Base-by-base conservation (phyloP, 768 basidiomycete genomes). In the Rhodotorula paludigena region DNA sequence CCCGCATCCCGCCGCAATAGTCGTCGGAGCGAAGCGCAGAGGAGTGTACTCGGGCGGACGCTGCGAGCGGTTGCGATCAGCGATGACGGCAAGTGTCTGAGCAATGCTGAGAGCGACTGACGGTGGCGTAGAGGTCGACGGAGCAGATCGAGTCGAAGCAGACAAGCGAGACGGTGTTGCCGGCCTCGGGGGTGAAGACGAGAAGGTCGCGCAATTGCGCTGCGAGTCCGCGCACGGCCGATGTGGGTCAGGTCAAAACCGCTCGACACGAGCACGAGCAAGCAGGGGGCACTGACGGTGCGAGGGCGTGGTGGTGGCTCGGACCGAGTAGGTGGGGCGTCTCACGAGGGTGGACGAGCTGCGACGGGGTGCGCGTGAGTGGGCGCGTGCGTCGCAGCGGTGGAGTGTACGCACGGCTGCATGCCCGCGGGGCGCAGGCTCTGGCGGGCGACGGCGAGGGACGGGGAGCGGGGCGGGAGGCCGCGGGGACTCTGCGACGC, bases 201-300 rank as follows among this genome's bases (percentile, higher is more conserved):
- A 72, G 30, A 9, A 72, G 66, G 53, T 72, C 71, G 47, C 71
- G 56, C 10, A 72, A 60, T 36, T 72, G 71, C 8, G 66, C 69
- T 71, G 60, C 5, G 18, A 42, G 42, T 45, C 8, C 10, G 44
- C 39, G 14, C 7, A 15, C 52, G 44, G 45, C 41, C 7, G 8
- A 18, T 14, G 44, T 15, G 33, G 44, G n/a, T n/a, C n/a, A n/a
- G n/a, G n/a, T n/a, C n/a, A n/a, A n/a, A n/a, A n/a, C n/a, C n/a
- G n/a, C n/a, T n/a, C n/a, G n/a, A n/a, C n/a, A n/a, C n/a, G n/a
- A n/a, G n/a, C n/a, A n/a, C n/a, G n/a, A n/a, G n/a, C n/a, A n/a
- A n/a, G n/a, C n/a, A 3, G 38, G n/a, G n/a, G 12, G 36, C 20
- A 20, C 25, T 23, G 6, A 33, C 11, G 42, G 14, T 16, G 35